A percentile compares a stretch with the other conserved stretches of the same genome.
Conservation (phyloP, 192 early-diverging fungal genomes). For the Mortierella alpina region DNA sequence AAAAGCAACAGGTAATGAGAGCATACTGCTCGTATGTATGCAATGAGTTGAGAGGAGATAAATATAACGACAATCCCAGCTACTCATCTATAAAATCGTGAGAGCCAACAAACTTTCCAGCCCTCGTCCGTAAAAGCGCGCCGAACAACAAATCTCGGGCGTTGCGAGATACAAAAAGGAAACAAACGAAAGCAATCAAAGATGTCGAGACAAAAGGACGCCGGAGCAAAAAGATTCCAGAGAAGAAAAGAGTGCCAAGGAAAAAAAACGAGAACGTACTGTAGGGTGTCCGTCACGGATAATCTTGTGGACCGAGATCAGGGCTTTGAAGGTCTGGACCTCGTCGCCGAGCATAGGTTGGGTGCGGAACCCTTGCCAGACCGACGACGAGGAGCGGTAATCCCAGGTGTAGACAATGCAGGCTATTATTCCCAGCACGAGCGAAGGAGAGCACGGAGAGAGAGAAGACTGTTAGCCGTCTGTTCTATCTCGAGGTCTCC, state of each 20-base stretch:
- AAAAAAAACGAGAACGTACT: conserved; percentile 55
- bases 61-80: too few relatives aligned
- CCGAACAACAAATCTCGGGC: not conserved
- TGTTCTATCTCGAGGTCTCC: too few relatives aligned
- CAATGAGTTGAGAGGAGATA: not conserved
- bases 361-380: conserved; percentile 89
- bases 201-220: too few relatives aligned
- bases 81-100: too few relatives aligned
- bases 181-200: not conserved
- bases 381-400: conserved; percentile 82
- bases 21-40: too few relatives aligned
- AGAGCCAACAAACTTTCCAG: too few relatives aligned
- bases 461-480: not conserved
- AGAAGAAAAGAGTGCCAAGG: too few relatives aligned
- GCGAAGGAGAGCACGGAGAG: not conserved
- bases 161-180: not conserved
- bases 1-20: not conserved
- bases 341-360: conserved; percentile 92
- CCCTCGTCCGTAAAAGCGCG: too few relatives aligned
- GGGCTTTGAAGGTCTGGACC: conserved; percentile 95
- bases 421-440: conserved; percentile 50
- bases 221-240: too few relatives aligned
- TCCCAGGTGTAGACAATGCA: conserved; percentile 97
- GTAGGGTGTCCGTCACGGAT: conserved; percentile 90
- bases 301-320: conserved; percentile 96